These are phyloP conservation scores for Polygonum maritimum DNA, from an alignment of 148 eudicot genomes.

Conservation along the genomic window DNA sequence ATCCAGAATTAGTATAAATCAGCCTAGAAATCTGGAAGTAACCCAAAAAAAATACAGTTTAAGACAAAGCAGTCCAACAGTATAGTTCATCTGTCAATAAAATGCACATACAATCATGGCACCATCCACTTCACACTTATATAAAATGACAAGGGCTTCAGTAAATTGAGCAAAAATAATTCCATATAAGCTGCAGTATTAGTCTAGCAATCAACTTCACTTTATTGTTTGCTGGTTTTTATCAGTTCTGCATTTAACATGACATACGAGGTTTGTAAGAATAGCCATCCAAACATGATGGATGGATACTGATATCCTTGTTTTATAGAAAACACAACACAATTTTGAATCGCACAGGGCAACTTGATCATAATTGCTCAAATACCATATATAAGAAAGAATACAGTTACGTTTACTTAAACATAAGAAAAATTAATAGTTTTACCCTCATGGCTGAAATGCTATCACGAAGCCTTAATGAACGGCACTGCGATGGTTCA, in stretches of 20 bases:
- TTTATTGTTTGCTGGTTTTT: not conserved
- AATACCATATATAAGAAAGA: not conserved
- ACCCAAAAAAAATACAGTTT: not conserved
- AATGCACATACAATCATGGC: too few species aligned
- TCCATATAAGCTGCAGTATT: not conserved
- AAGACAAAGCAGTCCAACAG: not conserved
- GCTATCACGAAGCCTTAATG: slow-evolving; percentile 68
- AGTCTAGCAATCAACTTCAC: not conserved
- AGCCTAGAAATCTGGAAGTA: slow-evolving; percentile 58
- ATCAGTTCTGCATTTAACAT: not conserved
- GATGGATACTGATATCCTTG: not conserved
- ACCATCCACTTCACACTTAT: too few species aligned
- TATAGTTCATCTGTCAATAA: too few species aligned
- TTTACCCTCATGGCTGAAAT: slow-evolving; percentile 56
- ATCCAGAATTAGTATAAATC: slow-evolving; percentile 78
- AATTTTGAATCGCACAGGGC: not conserved
- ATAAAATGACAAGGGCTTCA: too few species aligned
- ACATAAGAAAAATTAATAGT: not conserved
- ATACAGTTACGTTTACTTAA: not conserved
- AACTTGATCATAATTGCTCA: not conserved
- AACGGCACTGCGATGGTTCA: slow-evolving; percentile 73
- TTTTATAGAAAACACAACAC: not conserved
- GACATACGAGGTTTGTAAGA: not conserved
- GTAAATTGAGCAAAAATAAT: too few species aligned
- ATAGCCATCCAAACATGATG: not conserved